Base-by-base conservation (phyloP, 345 rosid species). In the Nephelium lappaceum region DNA sequence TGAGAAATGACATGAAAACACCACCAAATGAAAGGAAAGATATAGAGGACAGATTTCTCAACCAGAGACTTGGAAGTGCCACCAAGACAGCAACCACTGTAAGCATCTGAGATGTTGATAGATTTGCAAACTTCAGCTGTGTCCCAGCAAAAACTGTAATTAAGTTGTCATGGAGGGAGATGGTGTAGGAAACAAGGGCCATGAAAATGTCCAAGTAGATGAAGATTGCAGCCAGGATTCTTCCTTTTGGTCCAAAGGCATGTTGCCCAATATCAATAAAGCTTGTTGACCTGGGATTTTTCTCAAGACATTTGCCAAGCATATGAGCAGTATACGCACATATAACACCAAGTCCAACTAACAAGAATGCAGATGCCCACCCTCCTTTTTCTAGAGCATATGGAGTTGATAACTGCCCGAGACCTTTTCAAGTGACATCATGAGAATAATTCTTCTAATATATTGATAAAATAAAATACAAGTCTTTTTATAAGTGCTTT, bases 111-210 rank as follows among this genome's bases (percentile, higher is more conserved):
- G 89, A 79, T 36, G 89, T 70, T 1, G 90, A 86, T 38, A 89
- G 73, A 4, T 73, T 72, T 8, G 77, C 38, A 8, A 75, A 18
- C 19, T 80, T 12, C 1, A 84, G 8, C 23, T 18, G 41, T 1
- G 80, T 79, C 65, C 91, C 88, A 5, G 84, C 45, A 75, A 90
- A 90, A 43, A 87, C 91, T 16, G 83, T 84, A 15, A 15, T 19
- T 19, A 93, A 72, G 84, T 93, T 93, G 84, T 93, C 98, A 75
- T 93, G 96, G 47, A 93, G 96, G 5, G 93, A 87, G 77, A 93
- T 93, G 49, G 98, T 93, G 87, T 90, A 93, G 51, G 94, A 90
- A 12, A 92, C 91, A 38, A 92, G 91, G 61, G 91, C 87, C 98
- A 93, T 89, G 91, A 93, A 92, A 39, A 90, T 90, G 81, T 84